Evolutionary conservation across 2,329 filamentous ascomycete species (phyloP), one percentile per base, ranked within the genome.

Genomic region (Tympanopsis confertula): DNA sequence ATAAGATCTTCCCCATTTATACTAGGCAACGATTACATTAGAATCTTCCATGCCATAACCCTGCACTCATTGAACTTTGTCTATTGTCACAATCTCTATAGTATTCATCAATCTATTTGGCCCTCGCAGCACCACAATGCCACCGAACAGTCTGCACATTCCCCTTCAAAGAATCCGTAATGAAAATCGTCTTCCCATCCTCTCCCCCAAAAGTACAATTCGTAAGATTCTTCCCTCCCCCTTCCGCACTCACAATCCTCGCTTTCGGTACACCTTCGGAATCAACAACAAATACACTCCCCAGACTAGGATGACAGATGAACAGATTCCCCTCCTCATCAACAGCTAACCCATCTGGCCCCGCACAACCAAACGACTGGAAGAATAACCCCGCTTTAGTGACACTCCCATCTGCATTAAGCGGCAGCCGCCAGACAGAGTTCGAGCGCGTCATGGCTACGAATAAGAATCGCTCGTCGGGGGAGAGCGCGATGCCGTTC

Each of bases 381-480:
- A 62, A 63, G 39, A 63, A 63, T 0, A 60, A 42, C 0, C 57
- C 59, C 0, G 39, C 56, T 38, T 62, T 62, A 2, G 57, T 56
- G 0, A 56, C 59, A 0, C 55, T 56, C 0, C 60, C 59, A 36
- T 65, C 56, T 2, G 47, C 39, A 38, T 62, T 55, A 0, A 63
- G 48, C 1, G 59, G 59, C 0, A 62, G 39, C 1, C 57, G 49
- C 60, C 59, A 63, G 2, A 64, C 58, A n/a, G 60, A 48, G 38
- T 64, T 63, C 3, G 56, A 50, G 0, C 56, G 45, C 4, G 57
- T 60, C 57, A 59, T 60, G 20, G 59, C 60, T 1, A 64, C 59
- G 19, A 57, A 61, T 3, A 64, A 41, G 18, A 60, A 57, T 2
- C 50, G 49, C 38, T 63, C 60, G 36, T 65, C 58, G 3, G 48